Evolutionary conservation across 78 protist species (phyloP).

Genomic region (Cavenderia fasciculata): DNA sequence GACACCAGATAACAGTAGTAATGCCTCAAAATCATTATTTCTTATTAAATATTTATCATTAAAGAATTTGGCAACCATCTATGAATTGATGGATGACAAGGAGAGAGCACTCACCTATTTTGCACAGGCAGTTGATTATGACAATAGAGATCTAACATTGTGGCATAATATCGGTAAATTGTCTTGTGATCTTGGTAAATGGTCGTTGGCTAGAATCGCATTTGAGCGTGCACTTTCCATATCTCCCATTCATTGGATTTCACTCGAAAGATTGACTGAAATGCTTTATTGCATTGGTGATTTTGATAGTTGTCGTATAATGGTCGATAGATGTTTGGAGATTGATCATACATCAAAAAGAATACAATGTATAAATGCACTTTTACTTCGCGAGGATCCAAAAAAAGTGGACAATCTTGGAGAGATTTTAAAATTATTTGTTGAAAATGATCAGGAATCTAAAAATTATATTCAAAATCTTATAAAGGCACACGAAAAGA

Average conservation of each 20-base stretch:
- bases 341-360: too few relatives aligned
- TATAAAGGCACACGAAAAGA: too few relatives aligned
- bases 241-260: slow-evolving; percentile 50
- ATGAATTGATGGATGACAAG: slow-evolving; percentile 12
- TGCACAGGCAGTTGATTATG: slow-evolving; percentile 32
- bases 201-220: slow-evolving; percentile 32
- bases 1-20: neutral
- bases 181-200: slow-evolving; percentile 3
- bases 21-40: neutral
- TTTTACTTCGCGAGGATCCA: neutral
- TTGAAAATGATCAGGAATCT: neutral
- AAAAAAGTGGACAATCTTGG: neutral
- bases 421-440: too few relatives aligned
- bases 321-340: too few relatives aligned
- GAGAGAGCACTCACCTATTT: slow-evolving; percentile 5
- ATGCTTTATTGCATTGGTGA: slow-evolving; percentile 40
- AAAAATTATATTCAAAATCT: too few relatives aligned
- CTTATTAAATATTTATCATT: slow-evolving; percentile 36
- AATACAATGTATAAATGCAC: neutral
- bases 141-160: slow-evolving; percentile 18
- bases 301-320: neutral
- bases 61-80: slow-evolving; percentile 49
- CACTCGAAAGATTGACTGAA: slow-evolving; percentile 22
- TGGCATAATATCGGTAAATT: slow-evolving; percentile 44
- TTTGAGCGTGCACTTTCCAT: slow-evolving; percentile 13